Conservation (phyloP, 805 yeast genomes). For the Grigorovia jiainica region DNA sequence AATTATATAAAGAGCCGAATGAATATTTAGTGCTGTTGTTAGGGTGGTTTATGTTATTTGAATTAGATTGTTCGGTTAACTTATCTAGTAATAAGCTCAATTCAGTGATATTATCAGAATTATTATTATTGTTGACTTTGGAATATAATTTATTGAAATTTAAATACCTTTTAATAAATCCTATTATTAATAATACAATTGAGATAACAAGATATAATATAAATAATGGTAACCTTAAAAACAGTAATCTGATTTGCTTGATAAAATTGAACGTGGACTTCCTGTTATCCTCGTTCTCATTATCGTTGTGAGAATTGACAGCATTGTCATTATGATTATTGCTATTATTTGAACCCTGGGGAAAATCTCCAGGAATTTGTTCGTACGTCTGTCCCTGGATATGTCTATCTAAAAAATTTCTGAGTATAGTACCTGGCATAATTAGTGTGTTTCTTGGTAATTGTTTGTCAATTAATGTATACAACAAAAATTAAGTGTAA, state of each 20-base stretch:
- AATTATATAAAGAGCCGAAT: slow-evolving; percentile 23
- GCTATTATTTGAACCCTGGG: too few species aligned
- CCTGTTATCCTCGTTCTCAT: too few species aligned
- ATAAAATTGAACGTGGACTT: too few species aligned
- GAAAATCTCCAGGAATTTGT: too few species aligned
- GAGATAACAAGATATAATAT: slow-evolving; percentile 4
- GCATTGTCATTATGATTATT: too few species aligned
- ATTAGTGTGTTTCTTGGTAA: too few species aligned
- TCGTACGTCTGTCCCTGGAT: too few species aligned
- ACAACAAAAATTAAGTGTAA: too few species aligned
- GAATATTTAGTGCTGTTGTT: slow-evolving; percentile 6
- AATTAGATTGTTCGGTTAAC: slow-evolving; percentile 9
- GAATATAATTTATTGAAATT: slow-evolving; percentile 17
- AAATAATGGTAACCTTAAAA: slow-evolving; percentile 7
- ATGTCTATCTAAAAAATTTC: too few species aligned
- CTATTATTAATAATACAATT: neutral
- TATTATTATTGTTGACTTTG: slow-evolving; percentile 9
- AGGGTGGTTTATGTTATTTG: neutral
- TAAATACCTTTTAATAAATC: slow-evolving; percentile 15
- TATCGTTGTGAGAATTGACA: neutral
- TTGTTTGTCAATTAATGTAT: too few species aligned
- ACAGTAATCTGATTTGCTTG: neutral
- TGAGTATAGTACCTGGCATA: too few species aligned
- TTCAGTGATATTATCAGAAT: slow-evolving; percentile 9
- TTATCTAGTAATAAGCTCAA: slow-evolving; percentile 10